These are phyloP conservation scores for Cyanidioschyzon merolae DNA, from an alignment of 23 red algal species.

Conservation along the genomic window DNA sequence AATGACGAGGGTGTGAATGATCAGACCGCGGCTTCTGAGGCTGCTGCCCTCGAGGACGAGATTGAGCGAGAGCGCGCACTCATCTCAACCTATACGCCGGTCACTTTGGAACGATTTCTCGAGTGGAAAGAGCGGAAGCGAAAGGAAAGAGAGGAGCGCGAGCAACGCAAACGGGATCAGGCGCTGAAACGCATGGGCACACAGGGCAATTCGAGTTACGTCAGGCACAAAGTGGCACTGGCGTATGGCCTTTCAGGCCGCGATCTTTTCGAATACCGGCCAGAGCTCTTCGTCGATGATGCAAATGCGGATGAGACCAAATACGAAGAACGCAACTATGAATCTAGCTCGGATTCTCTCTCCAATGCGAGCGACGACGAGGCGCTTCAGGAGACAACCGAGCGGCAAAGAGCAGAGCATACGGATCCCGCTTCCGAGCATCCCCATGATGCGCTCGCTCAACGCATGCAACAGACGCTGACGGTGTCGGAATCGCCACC, in stretches of 20 bases:
- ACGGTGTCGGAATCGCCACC: background rate
- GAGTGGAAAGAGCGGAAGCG: conserved; percentile 63
- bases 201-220: conserved; percentile 29
- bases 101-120: conserved; percentile 71
- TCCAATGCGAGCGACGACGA: background rate
- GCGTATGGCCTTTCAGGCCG: conserved; percentile 62
- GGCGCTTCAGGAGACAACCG: too few species aligned
- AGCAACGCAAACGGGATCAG: background rate
- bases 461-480: background rate
- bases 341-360: background rate
- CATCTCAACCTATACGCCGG: conserved; percentile 59
- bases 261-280: conserved; percentile 60
- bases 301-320: conserved; percentile 58
- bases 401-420: too few species aligned
- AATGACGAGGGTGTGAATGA: conserved; percentile 51
- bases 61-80: conserved; percentile 82
- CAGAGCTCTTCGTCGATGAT: conserved; percentile 92
- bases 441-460: background rate
- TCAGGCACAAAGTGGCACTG: conserved; percentile 32
- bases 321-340: conserved; percentile 25
- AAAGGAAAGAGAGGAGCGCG: conserved; percentile 25
- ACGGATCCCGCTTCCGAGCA: too few species aligned
- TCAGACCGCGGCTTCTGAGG: conserved; percentile 49
- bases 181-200: conserved; percentile 20
- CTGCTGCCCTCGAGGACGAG: conserved; percentile 82